These are phyloP conservation scores for Phaffia rhodozyma DNA, from an alignment of 1,284 basidiomycete species.

Conservation along the genomic window DNA sequence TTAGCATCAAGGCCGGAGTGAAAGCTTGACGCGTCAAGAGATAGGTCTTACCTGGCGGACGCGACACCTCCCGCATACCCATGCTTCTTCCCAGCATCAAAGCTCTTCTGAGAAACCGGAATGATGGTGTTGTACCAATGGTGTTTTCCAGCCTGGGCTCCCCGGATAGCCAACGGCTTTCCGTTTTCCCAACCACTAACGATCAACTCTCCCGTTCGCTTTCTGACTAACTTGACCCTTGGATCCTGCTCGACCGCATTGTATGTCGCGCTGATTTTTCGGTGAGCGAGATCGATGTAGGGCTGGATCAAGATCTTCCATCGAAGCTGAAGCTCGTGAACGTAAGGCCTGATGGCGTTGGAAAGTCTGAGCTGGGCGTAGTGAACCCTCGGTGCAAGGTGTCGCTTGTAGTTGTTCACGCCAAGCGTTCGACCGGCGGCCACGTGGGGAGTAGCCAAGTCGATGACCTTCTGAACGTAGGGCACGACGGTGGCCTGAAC, in stretches of 20 bases:
- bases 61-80: neutral
- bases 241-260: neutral
- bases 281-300: neutral
- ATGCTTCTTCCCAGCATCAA: neutral
- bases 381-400: conserved; percentile 11
- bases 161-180: neutral
- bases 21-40: neutral
- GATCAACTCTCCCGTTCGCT: neutral
- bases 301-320: conserved; percentile 12
- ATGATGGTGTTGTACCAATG: conserved; percentile 4
- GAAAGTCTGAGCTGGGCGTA: conserved; percentile 6
- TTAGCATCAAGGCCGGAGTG: neutral
- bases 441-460: neutral
- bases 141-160: neutral
- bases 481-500: neutral
- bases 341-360: neutral
- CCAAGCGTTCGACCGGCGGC: neutral
- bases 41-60: neutral
- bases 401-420: neutral
- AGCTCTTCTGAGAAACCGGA: neutral
- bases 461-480: neutral
- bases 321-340: neutral
- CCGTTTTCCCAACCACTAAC: neutral
- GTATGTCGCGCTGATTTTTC: neutral
- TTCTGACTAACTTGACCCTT: neutral